These are phyloP conservation scores for Clarireedia monteithiana DNA, from an alignment of 2,329 filamentous ascomycete species.

Conservation along the genomic window DNA sequence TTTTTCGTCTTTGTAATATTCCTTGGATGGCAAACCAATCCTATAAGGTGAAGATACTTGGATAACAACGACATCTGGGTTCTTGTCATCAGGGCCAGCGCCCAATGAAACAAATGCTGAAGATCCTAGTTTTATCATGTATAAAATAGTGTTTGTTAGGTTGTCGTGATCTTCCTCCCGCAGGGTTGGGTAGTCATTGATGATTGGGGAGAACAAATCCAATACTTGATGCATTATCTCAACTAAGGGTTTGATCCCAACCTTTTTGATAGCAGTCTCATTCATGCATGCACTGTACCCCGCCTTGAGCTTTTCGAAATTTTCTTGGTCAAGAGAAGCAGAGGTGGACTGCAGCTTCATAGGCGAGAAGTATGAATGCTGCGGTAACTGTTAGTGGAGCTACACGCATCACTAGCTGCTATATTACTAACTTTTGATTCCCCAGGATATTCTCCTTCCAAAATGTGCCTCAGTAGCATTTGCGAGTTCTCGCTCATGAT, in stretches of 20 bases:
- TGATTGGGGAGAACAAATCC: conserved; percentile 34
- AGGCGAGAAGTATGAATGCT: conserved; percentile 44
- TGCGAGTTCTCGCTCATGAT: conserved; percentile 55
- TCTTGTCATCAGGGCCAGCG: conserved; percentile 32
- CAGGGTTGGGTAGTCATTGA: conserved; percentile 9
- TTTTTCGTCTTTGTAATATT: conserved; percentile 50
- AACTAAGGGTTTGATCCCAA: conserved; percentile 48
- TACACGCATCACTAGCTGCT: not conserved
- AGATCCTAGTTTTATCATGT: conserved; percentile 40
- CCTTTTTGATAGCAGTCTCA: conserved; percentile 45
- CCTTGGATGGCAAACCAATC: conserved; percentile 54
- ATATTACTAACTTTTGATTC: conserved; percentile 29
- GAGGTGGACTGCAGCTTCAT: conserved; percentile 30
- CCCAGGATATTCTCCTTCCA: conserved; percentile 49
- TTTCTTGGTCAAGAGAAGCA: conserved; percentile 46
- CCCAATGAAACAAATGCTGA: conserved; percentile 27
- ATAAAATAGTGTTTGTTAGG: conserved; percentile 39
- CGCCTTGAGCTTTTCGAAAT: conserved; percentile 58
- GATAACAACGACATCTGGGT: conserved; percentile 38
- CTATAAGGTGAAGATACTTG: conserved; percentile 36
- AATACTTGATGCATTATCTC: conserved; percentile 47
- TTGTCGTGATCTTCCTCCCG: conserved; percentile 27
- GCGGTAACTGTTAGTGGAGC: conserved; percentile 10
- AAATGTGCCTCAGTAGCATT: conserved; percentile 51
- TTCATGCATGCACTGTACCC: conserved; percentile 61